Evolutionary conservation across 495 filamentous ascomycete genomes (phyloP).

Genomic region (Podospora appendiculata): DNA sequence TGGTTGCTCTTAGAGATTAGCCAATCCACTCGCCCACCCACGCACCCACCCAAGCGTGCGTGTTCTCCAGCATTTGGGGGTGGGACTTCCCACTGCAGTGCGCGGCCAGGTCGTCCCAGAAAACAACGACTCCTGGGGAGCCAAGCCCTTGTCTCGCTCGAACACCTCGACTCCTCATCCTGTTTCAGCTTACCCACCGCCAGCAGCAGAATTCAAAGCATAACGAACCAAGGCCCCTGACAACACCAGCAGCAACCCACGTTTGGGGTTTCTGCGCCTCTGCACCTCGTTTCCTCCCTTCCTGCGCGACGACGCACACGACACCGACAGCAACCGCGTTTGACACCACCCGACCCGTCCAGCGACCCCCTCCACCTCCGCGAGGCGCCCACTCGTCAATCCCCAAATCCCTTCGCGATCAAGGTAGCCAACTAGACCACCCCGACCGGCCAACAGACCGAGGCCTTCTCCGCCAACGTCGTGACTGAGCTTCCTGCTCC

Average conservation of each 20-base stretch:
- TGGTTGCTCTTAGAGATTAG: neutral
- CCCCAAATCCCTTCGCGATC: too few species aligned
- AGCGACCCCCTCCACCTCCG: too few species aligned
- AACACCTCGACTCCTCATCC: slow-evolving; percentile 32
- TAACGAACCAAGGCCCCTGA: slow-evolving; percentile 14
- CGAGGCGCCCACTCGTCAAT: too few species aligned
- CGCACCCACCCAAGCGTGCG: neutral
- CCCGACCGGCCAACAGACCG: neutral
- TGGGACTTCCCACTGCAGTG: neutral
- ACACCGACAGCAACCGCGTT: neutral
- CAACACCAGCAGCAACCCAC: slow-evolving; percentile 9
- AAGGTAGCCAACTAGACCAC: neutral
- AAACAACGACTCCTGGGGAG: slow-evolving; percentile 8
- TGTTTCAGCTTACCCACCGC: slow-evolving; percentile 38
- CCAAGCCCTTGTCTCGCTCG: slow-evolving; percentile 23
- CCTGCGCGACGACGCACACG: neutral
- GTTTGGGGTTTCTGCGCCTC: slow-evolving; percentile 2
- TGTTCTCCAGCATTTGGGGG: too few species aligned
- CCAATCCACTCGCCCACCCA: neutral
- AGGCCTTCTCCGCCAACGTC: neutral
- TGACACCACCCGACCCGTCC: too few species aligned
- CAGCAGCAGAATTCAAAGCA: slow-evolving; percentile 22
- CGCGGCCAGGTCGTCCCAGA: neutral
- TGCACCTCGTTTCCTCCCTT: neutral
- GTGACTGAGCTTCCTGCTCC: neutral